Conservation (phyloP, 2,329 filamentous ascomycete genomes). For the Onygenales sp. region DNA sequence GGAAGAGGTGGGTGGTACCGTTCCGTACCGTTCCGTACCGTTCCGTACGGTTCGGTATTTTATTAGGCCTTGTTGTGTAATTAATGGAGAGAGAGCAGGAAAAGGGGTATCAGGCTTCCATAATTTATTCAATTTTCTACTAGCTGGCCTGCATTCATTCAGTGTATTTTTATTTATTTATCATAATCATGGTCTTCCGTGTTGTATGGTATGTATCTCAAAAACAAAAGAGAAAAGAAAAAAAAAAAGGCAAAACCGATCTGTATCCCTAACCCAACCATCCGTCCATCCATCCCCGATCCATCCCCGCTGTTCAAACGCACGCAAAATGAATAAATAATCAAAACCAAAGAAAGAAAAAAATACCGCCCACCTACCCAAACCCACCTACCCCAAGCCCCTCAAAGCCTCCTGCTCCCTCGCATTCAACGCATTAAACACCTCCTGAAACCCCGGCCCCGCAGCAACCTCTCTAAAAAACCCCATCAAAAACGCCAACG, state of each 20-base stretch:
- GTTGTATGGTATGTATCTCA: no score
- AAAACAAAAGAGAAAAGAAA: neutral
- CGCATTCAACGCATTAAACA: constrained; percentile 45
- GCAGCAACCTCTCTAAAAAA: constrained; percentile 59
- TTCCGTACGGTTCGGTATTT: no score
- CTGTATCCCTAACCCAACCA: neutral
- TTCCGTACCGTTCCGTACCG: no score
- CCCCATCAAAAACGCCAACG: constrained; percentile 69
- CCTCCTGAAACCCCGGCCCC: constrained; percentile 45
- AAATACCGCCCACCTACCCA: neutral
- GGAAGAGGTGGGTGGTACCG: no score
- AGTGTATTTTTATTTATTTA: neutral
- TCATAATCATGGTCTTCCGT: neutral
- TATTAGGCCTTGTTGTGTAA: no score
- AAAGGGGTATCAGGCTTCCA: no score
- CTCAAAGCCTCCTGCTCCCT: constrained; percentile 39
- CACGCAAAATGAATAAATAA: neutral
- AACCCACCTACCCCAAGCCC: constrained; percentile 7
- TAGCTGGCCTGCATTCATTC: neutral
- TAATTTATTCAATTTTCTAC: neutral
- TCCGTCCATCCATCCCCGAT: neutral
- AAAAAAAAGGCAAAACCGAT: neutral
- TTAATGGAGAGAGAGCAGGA: no score
- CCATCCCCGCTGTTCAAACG: neutral
- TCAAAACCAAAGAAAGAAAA: no score